phyloP scores from a whole-genome alignment of 768 basidiomycete genomes.

The Suillus americanus region DNA sequence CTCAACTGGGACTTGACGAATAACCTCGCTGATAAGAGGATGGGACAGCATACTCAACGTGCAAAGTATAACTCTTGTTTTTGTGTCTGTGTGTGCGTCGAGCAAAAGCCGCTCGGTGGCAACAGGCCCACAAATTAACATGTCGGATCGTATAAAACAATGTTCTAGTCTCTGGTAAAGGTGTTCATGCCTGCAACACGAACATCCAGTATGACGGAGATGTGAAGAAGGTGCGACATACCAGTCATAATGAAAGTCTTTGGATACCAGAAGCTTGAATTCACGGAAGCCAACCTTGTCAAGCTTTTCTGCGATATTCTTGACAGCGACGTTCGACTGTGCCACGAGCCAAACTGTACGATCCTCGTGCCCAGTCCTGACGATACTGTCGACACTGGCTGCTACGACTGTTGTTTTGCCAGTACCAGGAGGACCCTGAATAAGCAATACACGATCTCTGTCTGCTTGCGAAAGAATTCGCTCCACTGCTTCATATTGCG shows the following conservation, averaged over 20 bases:
- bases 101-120: slow-evolving; percentile 25
- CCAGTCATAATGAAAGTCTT: slow-evolving; percentile 49
- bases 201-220: neutral
- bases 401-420: slow-evolving; percentile 47
- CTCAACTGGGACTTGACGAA: slow-evolving; percentile 32
- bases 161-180: slow-evolving; percentile 37
- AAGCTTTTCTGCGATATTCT: slow-evolving; percentile 50
- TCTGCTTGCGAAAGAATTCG: slow-evolving; percentile 27
- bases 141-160: slow-evolving; percentile 39
- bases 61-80: slow-evolving; percentile 42
- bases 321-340: slow-evolving; percentile 52
- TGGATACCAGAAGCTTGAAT: slow-evolving; percentile 44
- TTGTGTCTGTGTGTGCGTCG: slow-evolving; percentile 7
- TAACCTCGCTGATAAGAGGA: slow-evolving; percentile 11
- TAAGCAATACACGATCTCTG: slow-evolving; percentile 22
- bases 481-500: slow-evolving; percentile 29
- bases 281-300: slow-evolving; percentile 27
- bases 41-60: slow-evolving; percentile 49
- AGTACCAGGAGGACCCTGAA: slow-evolving; percentile 42
- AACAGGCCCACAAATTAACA: slow-evolving; percentile 24
- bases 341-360: slow-evolving; percentile 40
- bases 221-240: slow-evolving; percentile 17
- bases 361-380: slow-evolving; percentile 8
- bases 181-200: slow-evolving; percentile 47
- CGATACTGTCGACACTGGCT: slow-evolving; percentile 29